Base-by-base conservation (phyloP, 352 stramenopile species). In the Phytophthora europaea region DNA sequence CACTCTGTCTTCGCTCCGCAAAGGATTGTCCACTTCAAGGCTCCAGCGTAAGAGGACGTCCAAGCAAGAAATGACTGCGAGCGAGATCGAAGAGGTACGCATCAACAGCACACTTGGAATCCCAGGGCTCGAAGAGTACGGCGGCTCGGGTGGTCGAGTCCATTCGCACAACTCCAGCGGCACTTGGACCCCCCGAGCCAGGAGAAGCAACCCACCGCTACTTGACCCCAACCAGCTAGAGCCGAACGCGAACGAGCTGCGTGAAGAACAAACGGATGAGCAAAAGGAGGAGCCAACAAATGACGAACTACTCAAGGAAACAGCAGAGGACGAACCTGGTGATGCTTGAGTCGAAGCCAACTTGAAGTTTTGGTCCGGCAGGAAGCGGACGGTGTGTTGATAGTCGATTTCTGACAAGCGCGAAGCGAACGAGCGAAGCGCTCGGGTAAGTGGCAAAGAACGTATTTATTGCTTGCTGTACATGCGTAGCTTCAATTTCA, bases 1-100 rank as follows among this genome's bases (percentile, higher is more conserved):
- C 52, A 67, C 80, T 16, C 57, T 93, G 0, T 91, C 83, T n/a
- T 80, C 78, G 4, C 18, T 76, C 31, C 69, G 65, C 0, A 66
- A 65, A 36, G 69, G 69, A 26, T 61, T 78, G 16, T 75, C 71
- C 1, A 78, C 71, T 13, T 75, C 71, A 4, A 74, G 66, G 51
- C 66, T 63, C 6, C 65, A 74, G 47, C 65, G 71, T 28, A 16
- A 48, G 20, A 60, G 67, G 6, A 63, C 64, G 6, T 59, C 50
- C 22, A 73, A 56, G 10, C 48, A 48, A 12, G 50, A 48, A n/a
- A 28, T 72, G 9, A 72, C 56, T 10, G 48, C 58, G 9, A 72
- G 56, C 13, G 67, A 72, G 31, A 56, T 72, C 3, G 61, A 75
- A 47, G 67, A 72, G 20, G 48, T 64, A 20, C 71, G 65, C 5